Evolutionary conservation across 2,329 filamentous ascomycete species (phyloP).

Genomic region (Penicillium nordicum): DNA sequence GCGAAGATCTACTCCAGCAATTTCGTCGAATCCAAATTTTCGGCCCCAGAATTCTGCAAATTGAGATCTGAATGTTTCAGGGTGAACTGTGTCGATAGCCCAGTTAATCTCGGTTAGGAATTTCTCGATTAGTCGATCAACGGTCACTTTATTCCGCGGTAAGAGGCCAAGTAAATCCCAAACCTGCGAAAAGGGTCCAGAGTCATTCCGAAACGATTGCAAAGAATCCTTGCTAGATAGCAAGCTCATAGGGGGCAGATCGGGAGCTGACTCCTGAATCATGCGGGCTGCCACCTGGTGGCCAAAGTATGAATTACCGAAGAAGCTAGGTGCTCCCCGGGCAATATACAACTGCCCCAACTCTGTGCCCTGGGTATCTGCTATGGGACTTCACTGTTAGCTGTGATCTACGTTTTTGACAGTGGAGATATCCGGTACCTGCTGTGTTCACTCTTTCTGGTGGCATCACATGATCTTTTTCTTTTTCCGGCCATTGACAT

Average conservation of each 20-base stretch:
- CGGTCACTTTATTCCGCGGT: constrained; percentile 38
- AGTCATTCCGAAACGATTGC: constrained; percentile 26
- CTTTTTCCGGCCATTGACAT: constrained; percentile 10
- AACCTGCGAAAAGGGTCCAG: constrained; percentile 36
- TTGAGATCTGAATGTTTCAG: constrained; percentile 32
- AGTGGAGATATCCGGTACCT: neutral
- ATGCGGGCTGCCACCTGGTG: constrained; percentile 33
- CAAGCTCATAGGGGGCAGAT: constrained; percentile 21
- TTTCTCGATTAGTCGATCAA: constrained; percentile 34
- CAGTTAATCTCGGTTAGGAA: constrained; percentile 40
- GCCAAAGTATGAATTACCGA: constrained; percentile 34
- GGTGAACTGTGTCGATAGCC: constrained; percentile 38
- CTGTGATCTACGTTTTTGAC: neutral
- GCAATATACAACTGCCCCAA: constrained; percentile 32
- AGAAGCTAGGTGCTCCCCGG: constrained; percentile 31
- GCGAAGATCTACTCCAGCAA: constrained; percentile 40
- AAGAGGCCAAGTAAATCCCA: constrained; percentile 43
- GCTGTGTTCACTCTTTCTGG: constrained; percentile 1
- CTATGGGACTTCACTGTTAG: neutral
- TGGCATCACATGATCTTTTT: neutral
- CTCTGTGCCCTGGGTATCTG: constrained; percentile 10
- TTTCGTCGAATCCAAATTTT: constrained; percentile 42
- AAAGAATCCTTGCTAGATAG: constrained; percentile 20
- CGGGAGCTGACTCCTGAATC: constrained; percentile 29
- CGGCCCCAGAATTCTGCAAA: constrained; percentile 42